Conservation (phyloP, 164 flowering plant species). For the Vitis riparia region DNA sequence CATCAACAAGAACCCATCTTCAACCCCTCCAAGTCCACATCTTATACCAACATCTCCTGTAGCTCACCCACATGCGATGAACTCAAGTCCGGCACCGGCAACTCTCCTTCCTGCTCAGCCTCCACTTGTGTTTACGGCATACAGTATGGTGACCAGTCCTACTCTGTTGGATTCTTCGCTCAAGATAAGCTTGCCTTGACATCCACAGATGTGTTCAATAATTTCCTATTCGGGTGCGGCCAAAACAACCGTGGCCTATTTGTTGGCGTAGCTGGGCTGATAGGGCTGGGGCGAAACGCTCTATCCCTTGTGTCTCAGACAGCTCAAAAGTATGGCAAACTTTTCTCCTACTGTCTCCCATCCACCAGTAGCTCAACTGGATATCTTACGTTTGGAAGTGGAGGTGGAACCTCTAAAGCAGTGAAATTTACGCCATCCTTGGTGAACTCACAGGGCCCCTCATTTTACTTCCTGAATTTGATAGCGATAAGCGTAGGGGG, state of each 20-base stretch:
- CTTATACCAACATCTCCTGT: slow-evolving; percentile 44
- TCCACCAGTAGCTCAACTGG: slow-evolving; percentile 41
- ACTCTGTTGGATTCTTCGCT: slow-evolving; percentile 40
- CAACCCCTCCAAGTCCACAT: slow-evolving; percentile 32
- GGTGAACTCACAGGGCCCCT: background rate
- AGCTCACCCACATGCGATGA: slow-evolving; percentile 21
- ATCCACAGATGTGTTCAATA: slow-evolving; percentile 19
- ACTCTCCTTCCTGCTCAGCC: slow-evolving; percentile 23
- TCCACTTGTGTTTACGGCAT: slow-evolving; percentile 47
- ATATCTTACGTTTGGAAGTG: slow-evolving; percentile 40
- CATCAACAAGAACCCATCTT: slow-evolving; percentile 42
- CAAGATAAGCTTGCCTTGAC: slow-evolving; percentile 37
- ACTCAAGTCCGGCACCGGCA: slow-evolving; percentile 39
- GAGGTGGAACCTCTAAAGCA: background rate
- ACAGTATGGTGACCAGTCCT: slow-evolving; percentile 51
- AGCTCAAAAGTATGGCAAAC: slow-evolving; percentile 26
- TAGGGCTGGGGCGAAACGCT: slow-evolving; percentile 50
- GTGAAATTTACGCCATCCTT: slow-evolving; percentile 25
- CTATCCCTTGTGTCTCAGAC: slow-evolving; percentile 44
- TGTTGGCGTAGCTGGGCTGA: slow-evolving; percentile 45
- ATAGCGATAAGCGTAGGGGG: slow-evolving; percentile 29
- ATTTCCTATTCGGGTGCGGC: slow-evolving; percentile 57
- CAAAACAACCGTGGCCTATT: slow-evolving; percentile 54
- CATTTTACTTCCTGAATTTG: slow-evolving; percentile 24
- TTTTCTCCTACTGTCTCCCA: slow-evolving; percentile 73